Base-by-base conservation (phyloP, 164 flowering plant species). In the Magnolia changhungtana region DNA sequence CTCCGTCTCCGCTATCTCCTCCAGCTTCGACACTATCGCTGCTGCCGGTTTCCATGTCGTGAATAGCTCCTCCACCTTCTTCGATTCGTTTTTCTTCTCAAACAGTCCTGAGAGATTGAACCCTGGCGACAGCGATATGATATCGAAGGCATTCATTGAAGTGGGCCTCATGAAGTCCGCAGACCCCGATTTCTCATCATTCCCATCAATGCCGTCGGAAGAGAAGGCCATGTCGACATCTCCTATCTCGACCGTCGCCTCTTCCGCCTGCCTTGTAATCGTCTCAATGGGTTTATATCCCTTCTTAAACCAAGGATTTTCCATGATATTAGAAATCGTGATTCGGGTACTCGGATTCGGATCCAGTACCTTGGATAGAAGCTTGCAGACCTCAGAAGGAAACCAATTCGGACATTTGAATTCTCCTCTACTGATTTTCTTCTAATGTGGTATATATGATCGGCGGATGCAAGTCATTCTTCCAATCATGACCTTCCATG, bases 91-190 rank as follows among this genome's bases (percentile, higher is more conserved):
- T 0, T 71, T 83, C 45, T 72, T 78, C 80, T 84, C 85, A 52
- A 85, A 87, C 50, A 87, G 29, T 51, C 85, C 80, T 1, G 89
- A 87, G 16, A 87, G 78, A 74, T 87, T 75, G 19, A 87, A 85
- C 14, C 86, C 88, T 0, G 58, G 77, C 9, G 89, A 84, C 1
- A 85, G 79, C 29, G 89, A 85, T 20, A 87, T 87, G 68, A 87
- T 78, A 24, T 87, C 86, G 67, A 87, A 87, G 1, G 89, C 89
- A 67, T 87, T 87, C 74, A 87, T 23, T 23, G 72, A 64, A 21
- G 79, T 78, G 1, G 80, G 82, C 72, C 72, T 82, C 81, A 80
- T 78, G 24, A 75, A 50, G 16, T 59, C 29, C 21, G 61, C 61
- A 45, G 58, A 55, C 19, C 52, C 73, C 0, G 8, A 21, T 55